Evolutionary conservation across 1,284 basidiomycete species (phyloP).

Genomic region (Moesziomyces parantarcticus): DNA sequence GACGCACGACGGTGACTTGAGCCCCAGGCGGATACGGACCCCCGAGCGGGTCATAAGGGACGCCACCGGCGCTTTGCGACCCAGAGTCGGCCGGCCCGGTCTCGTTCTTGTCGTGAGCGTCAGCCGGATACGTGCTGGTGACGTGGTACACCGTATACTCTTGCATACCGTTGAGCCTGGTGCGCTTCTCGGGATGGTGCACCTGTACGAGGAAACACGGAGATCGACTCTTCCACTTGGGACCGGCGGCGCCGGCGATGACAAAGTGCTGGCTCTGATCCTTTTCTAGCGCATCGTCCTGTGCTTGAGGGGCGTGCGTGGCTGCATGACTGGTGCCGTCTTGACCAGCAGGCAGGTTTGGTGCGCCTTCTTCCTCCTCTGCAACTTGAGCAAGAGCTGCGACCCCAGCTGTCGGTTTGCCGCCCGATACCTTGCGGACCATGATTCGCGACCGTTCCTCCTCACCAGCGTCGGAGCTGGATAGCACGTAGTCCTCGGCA

Average conservation of each 20-base stretch:
- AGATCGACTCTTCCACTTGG: conserved; percentile 78
- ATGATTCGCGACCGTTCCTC: conserved; percentile 27
- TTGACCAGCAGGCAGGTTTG: not conserved
- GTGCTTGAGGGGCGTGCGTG: not conserved
- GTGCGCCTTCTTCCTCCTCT: conserved; percentile 14
- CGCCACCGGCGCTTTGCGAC: not conserved
- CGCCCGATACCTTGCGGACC: conserved; percentile 38
- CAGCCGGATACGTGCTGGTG: conserved; percentile 76
- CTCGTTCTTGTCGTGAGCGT: not conserved
- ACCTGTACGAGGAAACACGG: conserved; percentile 79
- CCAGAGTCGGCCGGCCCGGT: not conserved
- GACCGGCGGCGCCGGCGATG: conserved; percentile 73
- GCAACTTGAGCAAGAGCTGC: conserved; percentile 13
- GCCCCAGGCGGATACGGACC: conserved; percentile 37
- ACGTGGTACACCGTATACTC: conserved; percentile 81
- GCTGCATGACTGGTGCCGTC: not conserved
- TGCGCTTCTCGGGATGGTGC: conserved; percentile 80
- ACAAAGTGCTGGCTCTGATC: conserved; percentile 73
- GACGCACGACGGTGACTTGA: conserved; percentile 73
- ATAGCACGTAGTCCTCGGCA: conserved; percentile 74
- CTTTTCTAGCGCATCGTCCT: not conserved
- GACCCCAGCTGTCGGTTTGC: conserved; percentile 4
- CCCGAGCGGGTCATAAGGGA: conserved; percentile 52
- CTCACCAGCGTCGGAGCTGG: conserved; percentile 16
- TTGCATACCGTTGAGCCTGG: conserved; percentile 73